Evolutionary conservation across 2,329 filamentous ascomycete genomes (phyloP), one percentile per base, ranked within the genome.

Genomic region (Ophiostoma sp.): DNA sequence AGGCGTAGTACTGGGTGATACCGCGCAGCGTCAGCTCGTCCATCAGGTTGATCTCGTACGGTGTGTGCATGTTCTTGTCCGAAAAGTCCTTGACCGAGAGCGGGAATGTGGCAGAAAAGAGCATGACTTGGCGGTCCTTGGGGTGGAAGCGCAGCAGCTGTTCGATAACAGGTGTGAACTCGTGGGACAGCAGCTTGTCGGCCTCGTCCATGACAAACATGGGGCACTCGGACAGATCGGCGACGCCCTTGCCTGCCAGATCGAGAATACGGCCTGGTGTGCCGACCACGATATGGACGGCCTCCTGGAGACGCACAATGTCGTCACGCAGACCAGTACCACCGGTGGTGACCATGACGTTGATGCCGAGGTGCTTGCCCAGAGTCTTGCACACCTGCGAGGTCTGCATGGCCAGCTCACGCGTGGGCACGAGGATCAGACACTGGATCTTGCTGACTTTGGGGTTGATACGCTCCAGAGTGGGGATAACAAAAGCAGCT

Each of bases 121-220:
- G 89, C 95, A 99, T 99, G 77, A 99, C 94, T 81, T 99, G 95
- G 71, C 95, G 91, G 78, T 99, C 94, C 80, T 95, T 97, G 73
- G 95, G 94, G 79, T 97, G 94, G 81, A 97, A 97, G 74, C 92
- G 90, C 67, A 99, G 85, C 31, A 99, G 86, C 79, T 99, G 93
- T 81, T 99, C 96, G 75, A 99, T 97, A 73, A 97, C 94, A 35
- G 94, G 93, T 7, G 95, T 99, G 79, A 99, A 99, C 79, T 99
- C 95, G 72, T 92, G 88, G 7, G 95, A 99, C 68, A 99, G 87
- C 72, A 99, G 89, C 84, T 99, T 99, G 81, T 99, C 95, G 70
- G 95, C 95, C 80, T 99, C 95, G 77, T 99, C 95, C 95, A 99
- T 99, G 82, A 99, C 93, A 79, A 99, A 99, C 78, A 96, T 98